Base-by-base conservation (phyloP, 495 filamentous ascomycete species). In the Xylaria castorea region DNA sequence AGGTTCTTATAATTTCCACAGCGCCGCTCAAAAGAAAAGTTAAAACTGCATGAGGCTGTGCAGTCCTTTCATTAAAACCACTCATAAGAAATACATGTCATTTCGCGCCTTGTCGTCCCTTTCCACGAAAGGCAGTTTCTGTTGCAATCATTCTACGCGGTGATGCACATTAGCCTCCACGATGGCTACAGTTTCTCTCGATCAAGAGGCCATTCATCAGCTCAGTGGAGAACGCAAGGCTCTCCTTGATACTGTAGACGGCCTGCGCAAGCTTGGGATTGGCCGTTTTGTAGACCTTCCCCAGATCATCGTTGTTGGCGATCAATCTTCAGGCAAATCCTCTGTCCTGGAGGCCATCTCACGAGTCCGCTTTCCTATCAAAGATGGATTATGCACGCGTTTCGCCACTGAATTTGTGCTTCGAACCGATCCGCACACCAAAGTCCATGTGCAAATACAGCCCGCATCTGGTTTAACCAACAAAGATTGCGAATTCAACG, bases 291-390 rank as follows among this genome's bases (percentile, higher is more conserved):
- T 90, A 32, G 79, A 83, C 55, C 84, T 93, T 0, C 92, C 92
- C 0, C 91, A 93, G 71, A 83, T 95, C 32, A 85, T 93, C 16
- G 91, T 94, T n/a, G 90, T 90, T 70, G 92, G 92, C 0, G 88
- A 92, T 75, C 91, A 93, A 73, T 91, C 89, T 0, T 87, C 88
- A 14, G 92, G 92, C 2, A 94, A 94, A 74, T 92, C 89, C 75
- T 94, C 91, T 0, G 90, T 94, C 0, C 86, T 94, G 0, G 91
- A 94, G 80, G 92, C 90, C 0, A 88, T 95, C 60, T 91, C 91
- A 0, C 86, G 89, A 50, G 88, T 93, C 20, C 87, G 88, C 0
- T 94, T 94, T 71, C 90, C 92, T 0, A 76, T 85, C n/a, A 87
- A 91, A 53, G 87, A 88, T 67, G 89, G 86, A 58, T 75, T 90